A percentile compares a stretch with the other conserved stretches of the same genome.
Conservation (phyloP, 345 rosid genomes). For the Brassica carinata region DNA sequence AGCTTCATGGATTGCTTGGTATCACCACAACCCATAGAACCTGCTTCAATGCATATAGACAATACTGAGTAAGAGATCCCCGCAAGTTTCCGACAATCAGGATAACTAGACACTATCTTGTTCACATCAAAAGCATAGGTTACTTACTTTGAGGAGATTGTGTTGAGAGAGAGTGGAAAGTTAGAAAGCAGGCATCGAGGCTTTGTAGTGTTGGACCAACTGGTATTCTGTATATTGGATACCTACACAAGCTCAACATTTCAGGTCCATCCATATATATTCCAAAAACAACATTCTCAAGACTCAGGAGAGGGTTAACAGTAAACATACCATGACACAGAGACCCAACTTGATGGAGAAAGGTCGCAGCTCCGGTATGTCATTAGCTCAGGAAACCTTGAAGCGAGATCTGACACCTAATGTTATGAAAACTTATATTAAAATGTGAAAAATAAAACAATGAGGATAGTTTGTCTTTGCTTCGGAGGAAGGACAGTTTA, state of each 20-base stretch:
- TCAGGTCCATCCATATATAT: neutral
- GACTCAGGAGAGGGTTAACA: neutral
- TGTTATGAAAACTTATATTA: neutral
- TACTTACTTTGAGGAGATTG: slow-evolving; percentile 52
- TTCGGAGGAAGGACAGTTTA: slow-evolving; percentile 9
- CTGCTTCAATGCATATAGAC: slow-evolving; percentile 40
- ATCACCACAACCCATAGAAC: slow-evolving; percentile 40
- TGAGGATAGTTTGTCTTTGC: neutral
- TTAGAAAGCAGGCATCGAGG: slow-evolving; percentile 89
- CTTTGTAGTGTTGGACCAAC: slow-evolving; percentile 85
- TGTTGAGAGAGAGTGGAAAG: slow-evolving; percentile 67
- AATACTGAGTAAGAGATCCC: slow-evolving; percentile 23
- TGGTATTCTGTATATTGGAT: slow-evolving; percentile 88
- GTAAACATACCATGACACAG: slow-evolving; percentile 81
- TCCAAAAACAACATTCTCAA: neutral
- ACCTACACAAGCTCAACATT: slow-evolving; percentile 45
- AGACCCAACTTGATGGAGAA: slow-evolving; percentile 84
- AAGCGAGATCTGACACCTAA: slow-evolving; percentile 76
- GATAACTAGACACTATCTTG: neutral
- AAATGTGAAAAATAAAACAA: neutral
- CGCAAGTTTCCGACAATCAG: neutral
- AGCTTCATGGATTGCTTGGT: slow-evolving; percentile 48
- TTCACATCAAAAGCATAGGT: neutral
- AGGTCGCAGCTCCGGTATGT: slow-evolving; percentile 84
- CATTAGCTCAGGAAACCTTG: slow-evolving; percentile 69